Base-by-base conservation (phyloP, 208 protist genomes). In the Angomonas ambiguus region DNA sequence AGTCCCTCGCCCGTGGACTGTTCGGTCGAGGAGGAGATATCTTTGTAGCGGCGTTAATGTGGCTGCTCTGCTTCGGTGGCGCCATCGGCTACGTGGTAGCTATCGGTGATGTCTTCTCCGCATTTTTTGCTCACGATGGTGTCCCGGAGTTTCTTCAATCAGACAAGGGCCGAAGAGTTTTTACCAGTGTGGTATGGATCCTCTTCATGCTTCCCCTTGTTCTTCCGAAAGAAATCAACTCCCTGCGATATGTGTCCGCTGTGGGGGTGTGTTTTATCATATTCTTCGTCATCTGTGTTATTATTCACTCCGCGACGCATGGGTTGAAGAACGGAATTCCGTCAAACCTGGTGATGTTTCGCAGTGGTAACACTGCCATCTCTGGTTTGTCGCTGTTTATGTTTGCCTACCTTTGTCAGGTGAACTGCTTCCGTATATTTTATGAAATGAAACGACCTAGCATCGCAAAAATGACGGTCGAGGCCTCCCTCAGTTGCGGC, bases 161-260 rank as follows among this genome's bases (percentile, higher is more conserved):
- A 2, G 34, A 38, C 27, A 63, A 24, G 6, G 86, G 86, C 20
- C 51, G 42, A 48, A 77, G 76, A 25, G 55, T 79, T 34, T 59
- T 93, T 25, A 66, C 73, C 25, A 65, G 24, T 25, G 28, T 55
- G 10, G 48, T 87, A 4, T 91, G 84, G 78, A 6, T 77, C 28
- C 22, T 77, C 11, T 65, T 86, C 3, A 87, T 94, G 85, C 62
- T 94, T 24, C 82, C 84, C 22, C 57, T 88, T 55, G 70, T 72
- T 31, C 53, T 91, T 10, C 78, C 81, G 1, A 87, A 88, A 72
- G 57, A 71, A n/a, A 74, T 93, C 65, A 91, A 91, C 74, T 83
- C 79, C 5, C 65, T 91, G 8, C 83, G 87, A 18, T 93, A 89
- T 65, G 63, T 73, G 28, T 91, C 80, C 24, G 51, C 67, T 5